These are phyloP conservation scores for Fraxinus sp. DNA, from an alignment of 305 asterid species.

Conservation along the genomic window DNA sequence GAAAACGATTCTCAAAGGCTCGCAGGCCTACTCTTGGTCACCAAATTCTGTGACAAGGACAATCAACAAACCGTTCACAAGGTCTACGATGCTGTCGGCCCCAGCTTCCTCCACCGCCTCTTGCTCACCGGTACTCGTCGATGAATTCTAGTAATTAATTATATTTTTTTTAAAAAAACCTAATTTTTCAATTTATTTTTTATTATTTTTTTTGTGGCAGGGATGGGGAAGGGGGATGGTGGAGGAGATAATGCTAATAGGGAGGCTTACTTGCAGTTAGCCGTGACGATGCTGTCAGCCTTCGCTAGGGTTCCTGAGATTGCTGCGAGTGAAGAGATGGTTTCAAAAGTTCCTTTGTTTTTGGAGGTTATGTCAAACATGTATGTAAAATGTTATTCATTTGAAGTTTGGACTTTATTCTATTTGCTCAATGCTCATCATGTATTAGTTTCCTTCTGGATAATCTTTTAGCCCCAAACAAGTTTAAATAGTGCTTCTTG, in stretches of 20 bases:
- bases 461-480: neutral
- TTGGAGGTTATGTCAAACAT: conserved; percentile 48
- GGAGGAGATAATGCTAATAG: conserved; percentile 44
- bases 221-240: conserved; percentile 47
- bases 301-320: conserved; percentile 70
- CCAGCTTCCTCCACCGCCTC: conserved; percentile 74
- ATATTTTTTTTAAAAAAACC: neutral
- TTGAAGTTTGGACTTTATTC: neutral
- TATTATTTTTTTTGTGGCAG: conserved; percentile 23
- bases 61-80: conserved; percentile 56
- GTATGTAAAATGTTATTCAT: conserved; percentile 38
- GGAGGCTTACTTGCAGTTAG: conserved; percentile 66
- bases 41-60: conserved; percentile 69
- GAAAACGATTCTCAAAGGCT: conserved; percentile 78
- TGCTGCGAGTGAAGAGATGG: conserved; percentile 69
- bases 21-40: conserved; percentile 75
- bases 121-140: conserved; percentile 55
- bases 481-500: neutral
- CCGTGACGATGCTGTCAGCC: conserved; percentile 67
- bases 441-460: neutral
- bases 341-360: conserved; percentile 51
- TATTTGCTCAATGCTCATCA: neutral
- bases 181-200: neutral
- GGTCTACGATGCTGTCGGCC: conserved; percentile 64
- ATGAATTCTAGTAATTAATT: neutral